These are phyloP conservation scores for Chrysophaeum taylorii DNA, from an alignment of 352 stramenopile species.

Conservation along the genomic window DNA sequence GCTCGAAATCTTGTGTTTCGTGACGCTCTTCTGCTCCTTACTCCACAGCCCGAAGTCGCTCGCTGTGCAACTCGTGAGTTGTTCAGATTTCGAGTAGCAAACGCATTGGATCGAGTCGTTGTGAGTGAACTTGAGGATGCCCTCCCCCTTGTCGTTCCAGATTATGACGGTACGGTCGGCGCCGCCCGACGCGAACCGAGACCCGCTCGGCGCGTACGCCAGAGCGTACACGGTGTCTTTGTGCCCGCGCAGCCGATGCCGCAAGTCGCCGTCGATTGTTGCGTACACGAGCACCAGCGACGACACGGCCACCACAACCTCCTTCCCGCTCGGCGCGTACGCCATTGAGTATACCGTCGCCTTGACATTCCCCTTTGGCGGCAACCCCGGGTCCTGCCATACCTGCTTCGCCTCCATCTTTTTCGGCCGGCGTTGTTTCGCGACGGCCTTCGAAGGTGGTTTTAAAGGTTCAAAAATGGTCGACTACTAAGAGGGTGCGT, in stretches of 20 bases:
- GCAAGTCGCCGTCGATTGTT: conserved; percentile 65
- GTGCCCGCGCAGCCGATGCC: conserved; percentile 65
- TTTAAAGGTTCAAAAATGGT: not conserved
- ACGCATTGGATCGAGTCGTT: conserved; percentile 81
- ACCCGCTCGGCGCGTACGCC: conserved; percentile 73
- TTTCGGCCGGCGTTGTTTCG: not conserved
- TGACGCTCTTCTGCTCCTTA: conserved; percentile 78
- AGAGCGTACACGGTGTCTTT: conserved; percentile 82
- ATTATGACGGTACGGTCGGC: conserved; percentile 91
- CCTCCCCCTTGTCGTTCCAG: conserved; percentile 82
- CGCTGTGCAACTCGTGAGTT: conserved; percentile 77
- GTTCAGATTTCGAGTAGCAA: conserved; percentile 77
- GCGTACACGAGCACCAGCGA: conserved; percentile 82
- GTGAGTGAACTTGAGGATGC: conserved; percentile 90
- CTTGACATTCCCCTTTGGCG: conserved; percentile 5
- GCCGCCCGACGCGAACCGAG: conserved; percentile 68
- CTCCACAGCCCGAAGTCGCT: conserved; percentile 85
- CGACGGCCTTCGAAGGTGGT: not conserved
- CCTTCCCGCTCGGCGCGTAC: conserved; percentile 70
- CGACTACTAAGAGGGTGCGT: no score
- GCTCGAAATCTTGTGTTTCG: conserved; percentile 81
- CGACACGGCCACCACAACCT: conserved; percentile 75
- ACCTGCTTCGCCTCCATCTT: not conserved
- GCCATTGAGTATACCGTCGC: conserved; percentile 37
- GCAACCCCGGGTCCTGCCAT: conserved; percentile 8